Base-by-base conservation (phyloP, 768 basidiomycete species). In the Kwoniella newhampshirensis region DNA sequence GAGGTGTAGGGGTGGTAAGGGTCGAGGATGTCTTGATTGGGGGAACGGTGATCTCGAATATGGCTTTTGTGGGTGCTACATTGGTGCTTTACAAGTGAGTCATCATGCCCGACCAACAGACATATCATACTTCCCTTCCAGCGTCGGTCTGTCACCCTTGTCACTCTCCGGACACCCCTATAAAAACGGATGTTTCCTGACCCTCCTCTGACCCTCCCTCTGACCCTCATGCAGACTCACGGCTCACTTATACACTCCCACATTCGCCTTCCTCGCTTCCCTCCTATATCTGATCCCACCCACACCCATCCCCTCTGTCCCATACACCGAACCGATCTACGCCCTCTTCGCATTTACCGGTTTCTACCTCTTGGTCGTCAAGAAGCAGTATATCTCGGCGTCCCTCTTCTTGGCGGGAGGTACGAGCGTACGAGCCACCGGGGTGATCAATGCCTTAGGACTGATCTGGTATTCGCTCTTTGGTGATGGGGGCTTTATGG, bases 261-360 rank as follows among this genome's bases (percentile, higher is more conserved):
- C 81, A 2, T 78, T 88, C 27, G 87, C 92, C 1, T 77, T 81
- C 36, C 78, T 88, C 15, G 79, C 87, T 0, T 69, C 85, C 0
- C 59, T 86, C 18, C 79, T 96, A 18, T 91, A 89, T 21, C 78
- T 92, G 40, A 68, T 98, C 4, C 83, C 90, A 0, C 88, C 87
- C 51, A 89, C 91, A 42, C 92, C 92, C 1, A 85, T 87, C 0
- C 75, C 84, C 23, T 81, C 86, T 43, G 85, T 86, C 0, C 82
- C 87, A 0, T 94, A 88, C 74, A 84, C 79, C 46, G 94, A 98
- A 68, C 88, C 92, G 0, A 87, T 91, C 74, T 93, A 89, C 75
- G 87, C 92, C 0, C 83, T 83, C 57, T 76, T 88, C 23, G 87
- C 90, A 0, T 94, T 93, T 71, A 79, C 76, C 68, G 90, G 88